Evolutionary conservation across 192 early-diverging fungal genomes (phyloP).

Genomic region (Endogone sp.): DNA sequence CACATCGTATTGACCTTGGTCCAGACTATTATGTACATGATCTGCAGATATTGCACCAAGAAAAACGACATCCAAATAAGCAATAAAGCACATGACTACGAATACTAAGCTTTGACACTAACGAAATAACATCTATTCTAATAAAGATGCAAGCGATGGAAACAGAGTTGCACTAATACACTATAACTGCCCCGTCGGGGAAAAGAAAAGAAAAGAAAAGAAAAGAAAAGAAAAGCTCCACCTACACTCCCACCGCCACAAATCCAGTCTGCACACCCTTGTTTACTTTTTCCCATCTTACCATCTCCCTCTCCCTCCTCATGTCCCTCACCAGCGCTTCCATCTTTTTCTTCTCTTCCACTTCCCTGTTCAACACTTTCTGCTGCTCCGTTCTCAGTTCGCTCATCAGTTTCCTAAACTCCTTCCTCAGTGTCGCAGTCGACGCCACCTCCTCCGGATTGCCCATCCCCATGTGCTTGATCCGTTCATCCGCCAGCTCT

Average conservation of each 20-base stretch:
- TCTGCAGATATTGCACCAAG: too few species aligned
- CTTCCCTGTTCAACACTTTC: slow-evolving; percentile 39
- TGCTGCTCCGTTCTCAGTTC: slow-evolving; percentile 48
- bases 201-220: not conserved
- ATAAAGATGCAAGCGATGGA: not conserved
- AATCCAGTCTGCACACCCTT: slow-evolving; percentile 32
- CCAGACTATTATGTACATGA: too few species aligned
- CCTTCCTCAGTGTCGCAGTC: slow-evolving; percentile 45
- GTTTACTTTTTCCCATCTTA: slow-evolving; percentile 28
- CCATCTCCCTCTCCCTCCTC: slow-evolving; percentile 37
- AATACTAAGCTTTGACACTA: too few species aligned
- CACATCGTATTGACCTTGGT: too few species aligned
- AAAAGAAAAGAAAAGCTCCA: not conserved
- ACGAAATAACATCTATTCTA: not conserved
- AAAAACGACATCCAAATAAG: too few species aligned
- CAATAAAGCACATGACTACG: too few species aligned
- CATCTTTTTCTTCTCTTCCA: slow-evolving; percentile 39
- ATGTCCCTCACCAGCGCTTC: slow-evolving; percentile 40
- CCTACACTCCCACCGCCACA: slow-evolving; percentile 3
- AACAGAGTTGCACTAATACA: too few species aligned
- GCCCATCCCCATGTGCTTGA: slow-evolving; percentile 30
- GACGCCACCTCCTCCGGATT: slow-evolving; percentile 16
- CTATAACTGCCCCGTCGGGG: too few species aligned
- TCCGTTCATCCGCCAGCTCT: slow-evolving; percentile 30
- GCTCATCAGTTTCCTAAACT: slow-evolving; percentile 48